Evolutionary conservation across 768 basidiomycete genomes (phyloP).

Genomic region (Trametes cubensis): DNA sequence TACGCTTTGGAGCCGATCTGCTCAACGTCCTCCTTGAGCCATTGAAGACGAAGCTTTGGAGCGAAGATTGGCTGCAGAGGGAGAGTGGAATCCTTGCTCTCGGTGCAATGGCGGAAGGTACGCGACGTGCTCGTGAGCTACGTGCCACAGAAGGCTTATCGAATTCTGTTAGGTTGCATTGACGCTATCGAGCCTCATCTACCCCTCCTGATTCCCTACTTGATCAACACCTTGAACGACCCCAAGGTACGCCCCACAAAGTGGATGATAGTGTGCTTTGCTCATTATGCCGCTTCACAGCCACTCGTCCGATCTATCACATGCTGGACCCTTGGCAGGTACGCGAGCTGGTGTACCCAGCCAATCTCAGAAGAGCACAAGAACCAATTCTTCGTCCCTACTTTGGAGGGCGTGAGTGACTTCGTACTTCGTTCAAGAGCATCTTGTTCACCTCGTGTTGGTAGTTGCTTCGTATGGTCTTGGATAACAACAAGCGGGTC

Average conservation of each 20-base stretch:
- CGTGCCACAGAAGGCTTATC: slow-evolving; percentile 9
- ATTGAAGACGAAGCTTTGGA: slow-evolving; percentile 93
- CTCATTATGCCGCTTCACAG: slow-evolving; percentile 42
- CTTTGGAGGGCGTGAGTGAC: slow-evolving; percentile 89
- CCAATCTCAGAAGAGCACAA: slow-evolving; percentile 85
- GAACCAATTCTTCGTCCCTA: slow-evolving; percentile 89
- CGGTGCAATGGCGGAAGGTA: slow-evolving; percentile 98
- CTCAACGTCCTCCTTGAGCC: slow-evolving; percentile 86
- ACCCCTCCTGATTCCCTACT: slow-evolving; percentile 89
- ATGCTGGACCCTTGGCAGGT: slow-evolving; percentile 99
- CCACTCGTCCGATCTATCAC: slow-evolving; percentile 97
- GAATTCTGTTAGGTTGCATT: slow-evolving; percentile 74
- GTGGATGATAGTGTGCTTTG: neutral
- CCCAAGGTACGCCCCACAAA: slow-evolving; percentile 64
- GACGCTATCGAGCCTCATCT: slow-evolving; percentile 94
- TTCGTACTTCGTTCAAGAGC: slow-evolving; percentile 17
- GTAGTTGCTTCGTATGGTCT: slow-evolving; percentile 95
- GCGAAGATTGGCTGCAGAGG: slow-evolving; percentile 87
- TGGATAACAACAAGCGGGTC: slow-evolving; percentile 98
- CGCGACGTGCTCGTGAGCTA: slow-evolving; percentile 26
- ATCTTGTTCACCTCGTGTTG: slow-evolving; percentile 4
- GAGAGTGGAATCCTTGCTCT: slow-evolving; percentile 96
- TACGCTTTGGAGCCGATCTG: slow-evolving; percentile 88
- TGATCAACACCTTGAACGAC: slow-evolving; percentile 88
- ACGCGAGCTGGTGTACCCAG: slow-evolving; percentile 97